Base-by-base conservation (phyloP, 768 basidiomycete genomes). In the Macrolepiota albuminosa region DNA sequence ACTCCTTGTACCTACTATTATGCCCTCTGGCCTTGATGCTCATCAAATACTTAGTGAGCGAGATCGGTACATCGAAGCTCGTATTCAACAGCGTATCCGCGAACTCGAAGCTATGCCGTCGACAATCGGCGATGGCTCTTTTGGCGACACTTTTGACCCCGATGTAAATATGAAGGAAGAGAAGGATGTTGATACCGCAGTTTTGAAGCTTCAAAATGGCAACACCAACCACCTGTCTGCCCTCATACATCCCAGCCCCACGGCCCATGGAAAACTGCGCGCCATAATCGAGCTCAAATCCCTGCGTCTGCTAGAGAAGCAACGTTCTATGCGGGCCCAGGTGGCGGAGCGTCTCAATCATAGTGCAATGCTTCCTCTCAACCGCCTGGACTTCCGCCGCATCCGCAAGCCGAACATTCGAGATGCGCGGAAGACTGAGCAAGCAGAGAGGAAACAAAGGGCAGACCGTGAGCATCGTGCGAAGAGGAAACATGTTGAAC, bases 401-500 rank as follows among this genome's bases (percentile, higher is more conserved):
- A 81, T 83, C 48, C 85, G 93, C 63, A 96, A 95, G 68, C 91
- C 89, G 4, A 87, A 86, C 6, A 78, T 96, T 54, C 87, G 93
- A 21, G 95, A 98, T 69, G 93, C 93, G 31, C 88, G 93, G 48
- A 82, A 82, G 73, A 95, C 93, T 1, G 96, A 98, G 72, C 84
- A 86, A 60, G 82, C 89, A 6, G 97, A 99, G 75, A 84, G 93
- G 60, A 88, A 90, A 70, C 97, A 98, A 70, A 88, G 95, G 33
- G 79, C 83, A 13, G 96, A 98, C 61, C 87, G 97, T 24, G 96
- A 98, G 74, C 87, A 88, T 26, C 87, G 93, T 39, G 95, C 95
- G 46, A 98, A 98, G 72, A 89, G 93, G 77, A 95, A 96, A 70
- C 97, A 99, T 68, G 84, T 96, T 69, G 95, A 96, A 64, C 95